These are phyloP conservation scores for Plenodomus tracheiphilus DNA, from an alignment of 2,329 filamentous ascomycete species.

Conservation along the genomic window DNA sequence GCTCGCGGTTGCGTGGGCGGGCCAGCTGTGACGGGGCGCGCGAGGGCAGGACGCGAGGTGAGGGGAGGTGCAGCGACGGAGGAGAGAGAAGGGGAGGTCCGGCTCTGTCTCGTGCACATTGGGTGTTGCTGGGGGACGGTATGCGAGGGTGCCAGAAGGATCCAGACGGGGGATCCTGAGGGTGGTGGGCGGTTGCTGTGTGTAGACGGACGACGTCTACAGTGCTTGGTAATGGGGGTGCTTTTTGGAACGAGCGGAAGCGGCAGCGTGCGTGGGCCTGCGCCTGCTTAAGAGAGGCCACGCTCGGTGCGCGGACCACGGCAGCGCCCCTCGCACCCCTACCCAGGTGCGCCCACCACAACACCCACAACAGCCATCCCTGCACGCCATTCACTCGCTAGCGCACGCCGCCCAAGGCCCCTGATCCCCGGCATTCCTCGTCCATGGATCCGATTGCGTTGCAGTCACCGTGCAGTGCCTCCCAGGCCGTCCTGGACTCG, in stretches of 20 bases:
- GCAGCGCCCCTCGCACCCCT: background rate
- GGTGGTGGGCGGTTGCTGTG: background rate
- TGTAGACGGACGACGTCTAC: constrained; percentile 15
- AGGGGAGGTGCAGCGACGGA: constrained; percentile 37
- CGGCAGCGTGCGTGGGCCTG: constrained; percentile 19
- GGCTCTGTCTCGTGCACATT: constrained; percentile 44
- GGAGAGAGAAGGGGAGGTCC: constrained; percentile 31
- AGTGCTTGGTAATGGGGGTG: constrained; percentile 35
- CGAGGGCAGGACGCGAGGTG: constrained; percentile 22
- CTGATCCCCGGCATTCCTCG: constrained; percentile 29
- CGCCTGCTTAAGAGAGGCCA: constrained; percentile 23
- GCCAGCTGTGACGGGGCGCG: constrained; percentile 29
- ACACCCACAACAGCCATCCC: constrained; percentile 10
- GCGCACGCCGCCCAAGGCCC: constrained; percentile 17
- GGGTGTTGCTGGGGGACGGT: constrained; percentile 18
- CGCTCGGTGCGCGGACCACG: constrained; percentile 20
- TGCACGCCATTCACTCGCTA: constrained; percentile 23
- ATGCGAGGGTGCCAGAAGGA: constrained; percentile 40
- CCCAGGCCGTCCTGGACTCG: constrained; percentile 17
- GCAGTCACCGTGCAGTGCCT: constrained; percentile 17
- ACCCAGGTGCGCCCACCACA: constrained; percentile 4
- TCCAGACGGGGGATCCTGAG: constrained; percentile 31
- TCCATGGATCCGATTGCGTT: constrained; percentile 31
- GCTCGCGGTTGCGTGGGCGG: constrained; percentile 41
- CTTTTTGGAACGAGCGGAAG: constrained; percentile 18